Evolutionary conservation across 2,329 filamentous ascomycete species (phyloP), one percentile per base, ranked within the genome.

Genomic region (Phyllachora maydis): DNA sequence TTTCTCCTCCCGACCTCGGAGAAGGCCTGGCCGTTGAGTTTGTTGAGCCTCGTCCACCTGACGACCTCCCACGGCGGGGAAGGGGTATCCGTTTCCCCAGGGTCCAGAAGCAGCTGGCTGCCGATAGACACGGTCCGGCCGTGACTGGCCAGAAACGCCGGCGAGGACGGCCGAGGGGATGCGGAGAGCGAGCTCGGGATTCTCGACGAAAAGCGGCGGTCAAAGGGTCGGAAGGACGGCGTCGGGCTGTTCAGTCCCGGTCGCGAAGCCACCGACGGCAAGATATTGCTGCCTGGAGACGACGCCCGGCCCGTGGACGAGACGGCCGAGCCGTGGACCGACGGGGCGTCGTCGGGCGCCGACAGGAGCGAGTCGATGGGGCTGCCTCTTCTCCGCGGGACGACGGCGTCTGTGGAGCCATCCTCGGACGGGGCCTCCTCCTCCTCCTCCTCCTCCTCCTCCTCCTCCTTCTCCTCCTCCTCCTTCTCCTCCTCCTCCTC

Each of bases 1-100:
- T 78, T 93, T 30, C 88, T 73, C 50, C 71, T 88, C 17, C 83
- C 88, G 20, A 73, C 65, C 46, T 98, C 90, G 3, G 85, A 92
- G 45, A 95, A 95, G 4, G 78, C 70, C 45, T 95, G 81, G 0
- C 67, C 69, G 13, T 81, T 82, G 31, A 98, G 66, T 45, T 90
- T 95, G 39, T 72, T 78, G 27, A 98, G 52, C 41, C 77, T 88
- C 1, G 81, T 95, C 90, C 90, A 98, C 40, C 83, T 65, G 28
- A 98, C 76, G 25, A 95, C 82, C 40, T 98, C 88, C 90, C 88
- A 98, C 2, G 88, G 88, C 4, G 78, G 69, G 26, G 79, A 70
- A 3, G 69, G 61, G 2, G 70, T 67, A 32, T 85, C 76, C 12
- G 61, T 56, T 22, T 76, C 75, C 24, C 68, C 54, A 20, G 62